Base-by-base conservation (phyloP, 2,329 filamentous ascomycete genomes). In the Sporothrix humicola region DNA sequence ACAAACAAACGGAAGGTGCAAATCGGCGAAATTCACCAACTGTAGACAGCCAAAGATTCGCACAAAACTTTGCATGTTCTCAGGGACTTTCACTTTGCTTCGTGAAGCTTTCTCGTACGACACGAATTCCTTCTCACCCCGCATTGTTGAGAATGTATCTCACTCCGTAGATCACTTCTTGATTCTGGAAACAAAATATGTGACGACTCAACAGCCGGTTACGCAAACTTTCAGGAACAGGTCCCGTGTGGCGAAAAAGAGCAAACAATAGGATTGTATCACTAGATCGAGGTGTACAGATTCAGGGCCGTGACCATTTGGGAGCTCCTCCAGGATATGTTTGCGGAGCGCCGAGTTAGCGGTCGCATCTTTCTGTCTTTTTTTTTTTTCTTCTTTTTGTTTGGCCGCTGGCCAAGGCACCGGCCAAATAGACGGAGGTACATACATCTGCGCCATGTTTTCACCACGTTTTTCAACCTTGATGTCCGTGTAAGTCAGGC, bases 181-280 rank as follows among this genome's bases (percentile, higher is more conserved):
- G 42, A 48, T 15, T 26, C 17, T 17, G 4, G 7, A 3, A 37
- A 37, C 7, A 37, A 37, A 37, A 37, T 2, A 37, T 48, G 42
- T 48, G n/a, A 66, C 61, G 61, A 48, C 20, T 66, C 42, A 46
- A 15, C 20, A 12, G 20, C 10, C 7, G 46, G 42, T 26, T 48
- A 26, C 20, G 61, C 61, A 48, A 4, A 66, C 42, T 23, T 17
- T 48, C 61, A 48, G 61, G 61, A 48, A 48, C 61, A 8, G 61
- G 61, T 48, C 20, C 61, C n/a, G 42, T 10, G 61, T 48, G 61
- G 42, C 42, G 20, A 66, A 65, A 10, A 65, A 15, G 2, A 31
- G 26, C 8, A 59, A 59, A 59, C 37, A 48, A 48, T 26, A 65
- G 15, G 61, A 66, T 66, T 66, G 61, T 63, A 42, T 66, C 54